Evolutionary conservation across 805 yeast species (phyloP).

Genomic region (Candida tallmaniae): DNA sequence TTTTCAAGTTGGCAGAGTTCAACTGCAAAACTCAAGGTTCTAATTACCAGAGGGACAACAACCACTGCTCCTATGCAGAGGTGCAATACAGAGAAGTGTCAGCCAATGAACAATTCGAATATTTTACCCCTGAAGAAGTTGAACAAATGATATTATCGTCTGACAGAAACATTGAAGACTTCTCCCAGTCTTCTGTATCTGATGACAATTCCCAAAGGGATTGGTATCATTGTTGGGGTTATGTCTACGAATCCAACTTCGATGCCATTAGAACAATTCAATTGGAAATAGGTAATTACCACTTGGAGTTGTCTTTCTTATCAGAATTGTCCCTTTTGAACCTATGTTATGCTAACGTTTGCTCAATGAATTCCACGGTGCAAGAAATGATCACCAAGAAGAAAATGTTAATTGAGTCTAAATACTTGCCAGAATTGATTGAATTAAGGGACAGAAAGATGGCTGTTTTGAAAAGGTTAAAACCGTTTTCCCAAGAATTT

Average conservation of each 20-base stretch:
- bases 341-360: constrained; percentile 4
- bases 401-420: constrained; percentile 5
- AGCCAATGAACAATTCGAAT: constrained; percentile 3
- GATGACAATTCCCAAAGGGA: constrained; percentile 5
- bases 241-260: constrained; percentile 11
- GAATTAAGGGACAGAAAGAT: neutral
- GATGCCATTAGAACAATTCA: constrained; percentile 12
- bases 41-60: too few relatives aligned
- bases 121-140: constrained; percentile 11
- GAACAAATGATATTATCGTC: constrained; percentile 4
- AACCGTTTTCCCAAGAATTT: constrained; percentile 8
- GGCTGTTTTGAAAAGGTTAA: constrained; percentile 7
- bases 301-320: constrained; percentile 11
- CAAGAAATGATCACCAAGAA: constrained; percentile 8
- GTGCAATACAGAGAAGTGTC: neutral
- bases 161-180: constrained; percentile 7
- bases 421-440: constrained; percentile 8
- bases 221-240: constrained; percentile 15
- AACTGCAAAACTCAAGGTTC: constrained; percentile 7
- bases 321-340: constrained; percentile 8
- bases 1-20: constrained; percentile 7
- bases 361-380: neutral
- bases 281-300: constrained; percentile 9
- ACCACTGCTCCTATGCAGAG: too few relatives aligned
- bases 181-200: neutral